Conservation (phyloP, 108 stramenopile species). For the Pseudonitzschia multiseries region DNA sequence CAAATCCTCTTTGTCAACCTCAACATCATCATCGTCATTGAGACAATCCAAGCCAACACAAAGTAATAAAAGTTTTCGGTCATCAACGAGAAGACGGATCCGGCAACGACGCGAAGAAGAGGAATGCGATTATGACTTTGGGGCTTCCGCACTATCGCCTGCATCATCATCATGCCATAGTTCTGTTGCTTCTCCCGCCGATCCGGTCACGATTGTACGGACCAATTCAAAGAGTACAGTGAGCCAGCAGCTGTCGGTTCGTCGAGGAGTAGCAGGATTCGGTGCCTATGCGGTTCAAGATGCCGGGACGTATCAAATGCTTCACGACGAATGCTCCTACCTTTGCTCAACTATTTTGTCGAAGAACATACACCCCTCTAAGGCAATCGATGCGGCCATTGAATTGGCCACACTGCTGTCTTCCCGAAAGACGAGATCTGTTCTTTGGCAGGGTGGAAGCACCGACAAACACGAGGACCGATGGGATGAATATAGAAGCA, state of each 20-base stretch:
- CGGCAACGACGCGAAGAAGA: slow-evolving; percentile 9
- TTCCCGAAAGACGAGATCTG: slow-evolving; percentile 36
- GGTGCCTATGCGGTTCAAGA: slow-evolving; percentile 50
- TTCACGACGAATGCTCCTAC: slow-evolving; percentile 74
- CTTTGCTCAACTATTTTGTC: slow-evolving; percentile 58
- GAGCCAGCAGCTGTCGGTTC: background rate
- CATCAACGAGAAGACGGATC: background rate
- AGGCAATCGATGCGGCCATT: slow-evolving; percentile 20
- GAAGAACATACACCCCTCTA: slow-evolving; percentile 1
- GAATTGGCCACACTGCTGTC: slow-evolving; percentile 54
- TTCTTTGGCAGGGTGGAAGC: slow-evolving; percentile 34
- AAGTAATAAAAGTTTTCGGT: background rate
- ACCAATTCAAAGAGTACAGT: background rate
- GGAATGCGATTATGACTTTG: background rate
- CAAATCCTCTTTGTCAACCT: background rate
- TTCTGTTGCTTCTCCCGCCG: background rate
- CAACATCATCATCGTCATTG: background rate
- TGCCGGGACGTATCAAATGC: slow-evolving; percentile 66
- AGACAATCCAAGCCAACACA: background rate
- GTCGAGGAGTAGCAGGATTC: slow-evolving; percentile 17
- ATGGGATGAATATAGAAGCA: background rate
- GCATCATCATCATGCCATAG: background rate
- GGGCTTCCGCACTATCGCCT: no score
- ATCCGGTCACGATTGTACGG: background rate
- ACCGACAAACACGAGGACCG: background rate